phyloP scores from a whole-genome alignment of 345 rosid species.

The Linum tenue region DNA sequence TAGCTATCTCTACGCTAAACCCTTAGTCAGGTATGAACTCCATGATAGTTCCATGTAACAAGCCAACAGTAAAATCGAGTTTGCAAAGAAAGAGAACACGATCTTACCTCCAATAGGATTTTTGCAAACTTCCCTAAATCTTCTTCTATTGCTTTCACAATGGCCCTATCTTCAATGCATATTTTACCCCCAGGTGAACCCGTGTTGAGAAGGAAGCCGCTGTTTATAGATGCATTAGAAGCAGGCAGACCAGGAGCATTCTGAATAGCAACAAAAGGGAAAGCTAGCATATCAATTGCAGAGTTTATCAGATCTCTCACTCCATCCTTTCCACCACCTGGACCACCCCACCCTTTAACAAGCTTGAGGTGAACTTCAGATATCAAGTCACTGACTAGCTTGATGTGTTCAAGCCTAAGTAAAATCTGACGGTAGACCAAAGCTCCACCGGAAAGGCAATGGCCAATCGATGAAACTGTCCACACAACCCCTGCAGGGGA shows the following conservation, averaged over 20 bases:
- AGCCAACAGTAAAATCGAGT: background rate
- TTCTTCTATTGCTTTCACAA: slow-evolving; percentile 70
- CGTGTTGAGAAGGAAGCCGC: slow-evolving; percentile 86
- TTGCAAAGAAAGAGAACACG: background rate
- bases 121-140: slow-evolving; percentile 82
- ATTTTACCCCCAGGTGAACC: slow-evolving; percentile 72
- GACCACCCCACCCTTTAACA: slow-evolving; percentile 78
- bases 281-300: slow-evolving; percentile 75
- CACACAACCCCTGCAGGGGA: slow-evolving; percentile 87
- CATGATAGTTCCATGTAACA: background rate
- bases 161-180: slow-evolving; percentile 69
- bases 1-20: background rate
- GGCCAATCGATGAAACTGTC: slow-evolving; percentile 73
- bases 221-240: slow-evolving; percentile 81
- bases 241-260: slow-evolving; percentile 64
- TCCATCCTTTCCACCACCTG: slow-evolving; percentile 87
- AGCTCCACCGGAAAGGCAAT: slow-evolving; percentile 78
- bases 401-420: slow-evolving; percentile 51
- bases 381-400: slow-evolving; percentile 46
- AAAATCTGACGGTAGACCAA: slow-evolving; percentile 65
- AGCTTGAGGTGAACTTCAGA: slow-evolving; percentile 76
- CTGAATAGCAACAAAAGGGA: slow-evolving; percentile 89
- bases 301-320: slow-evolving; percentile 64
- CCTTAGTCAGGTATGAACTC: background rate
- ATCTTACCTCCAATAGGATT: slow-evolving; percentile 71